Evolutionary conservation across 805 yeast species (phyloP).

Genomic region (Barnettozyma salicaria): DNA sequence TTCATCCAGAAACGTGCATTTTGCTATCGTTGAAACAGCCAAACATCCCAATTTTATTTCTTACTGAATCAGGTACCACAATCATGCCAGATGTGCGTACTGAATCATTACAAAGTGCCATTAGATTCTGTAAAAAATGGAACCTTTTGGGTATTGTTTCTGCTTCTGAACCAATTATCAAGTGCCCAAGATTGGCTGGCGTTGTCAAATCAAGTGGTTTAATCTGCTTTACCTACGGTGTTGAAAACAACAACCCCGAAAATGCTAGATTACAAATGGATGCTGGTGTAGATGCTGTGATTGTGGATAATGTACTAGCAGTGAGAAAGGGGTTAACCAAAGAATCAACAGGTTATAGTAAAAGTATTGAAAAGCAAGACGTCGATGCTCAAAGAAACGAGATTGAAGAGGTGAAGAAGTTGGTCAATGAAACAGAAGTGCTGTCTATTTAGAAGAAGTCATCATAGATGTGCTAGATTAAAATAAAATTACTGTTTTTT

Average conservation of each 20-base stretch:
- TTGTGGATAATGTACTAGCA: conserved; percentile 89
- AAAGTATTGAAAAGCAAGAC: neutral
- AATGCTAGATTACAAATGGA: conserved; percentile 79
- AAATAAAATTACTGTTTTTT: conserved; percentile 3
- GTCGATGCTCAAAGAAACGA: neutral
- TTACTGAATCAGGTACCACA: conserved; percentile 83
- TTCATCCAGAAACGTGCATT: conserved; percentile 90
- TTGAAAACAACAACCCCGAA: conserved; percentile 76
- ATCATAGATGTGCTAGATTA: neutral
- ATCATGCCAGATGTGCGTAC: conserved; percentile 90
- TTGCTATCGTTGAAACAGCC: conserved; percentile 88
- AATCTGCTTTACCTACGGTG: conserved; percentile 91
- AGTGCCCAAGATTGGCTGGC: conserved; percentile 81
- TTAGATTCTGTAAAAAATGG: conserved; percentile 87
- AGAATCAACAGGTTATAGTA: conserved; percentile 14
- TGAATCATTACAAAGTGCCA: conserved; percentile 81
- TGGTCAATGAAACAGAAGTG: conserved; percentile 5
- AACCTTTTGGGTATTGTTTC: conserved; percentile 86
- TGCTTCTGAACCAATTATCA: conserved; percentile 80
- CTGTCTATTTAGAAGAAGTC: no score
- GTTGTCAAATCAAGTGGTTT: conserved; percentile 90
- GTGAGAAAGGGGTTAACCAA: conserved; percentile 74
- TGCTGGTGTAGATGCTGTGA: conserved; percentile 98
- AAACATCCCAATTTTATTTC: conserved; percentile 80
- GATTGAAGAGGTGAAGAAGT: conserved; percentile 5